Evolutionary conservation across 2,329 filamentous ascomycete genomes (phyloP).

Genomic region (Xylariaceae sp.): DNA sequence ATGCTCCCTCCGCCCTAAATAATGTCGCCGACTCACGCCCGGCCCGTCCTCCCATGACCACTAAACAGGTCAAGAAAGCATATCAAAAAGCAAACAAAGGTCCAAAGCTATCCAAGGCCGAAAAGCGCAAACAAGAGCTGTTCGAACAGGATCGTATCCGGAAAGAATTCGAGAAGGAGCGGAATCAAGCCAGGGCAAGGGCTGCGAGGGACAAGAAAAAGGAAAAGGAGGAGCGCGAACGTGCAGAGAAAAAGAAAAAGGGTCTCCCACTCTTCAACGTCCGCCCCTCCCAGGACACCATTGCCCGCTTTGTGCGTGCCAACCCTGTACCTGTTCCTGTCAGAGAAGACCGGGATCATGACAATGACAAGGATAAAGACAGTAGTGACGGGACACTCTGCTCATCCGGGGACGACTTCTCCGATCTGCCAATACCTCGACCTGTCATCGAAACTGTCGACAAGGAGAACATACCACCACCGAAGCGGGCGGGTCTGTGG

Average conservation of each 20-base stretch:
- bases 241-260: constrained; percentile 47
- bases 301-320: constrained; percentile 46
- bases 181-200: constrained; percentile 45
- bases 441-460: constrained; percentile 2
- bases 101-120: constrained; percentile 41
- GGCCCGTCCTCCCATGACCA: constrained; percentile 43
- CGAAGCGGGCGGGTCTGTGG: not conserved
- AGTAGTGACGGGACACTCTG: not conserved
- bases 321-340: constrained; percentile 8
- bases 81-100: constrained; percentile 40
- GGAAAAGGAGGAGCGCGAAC: constrained; percentile 47
- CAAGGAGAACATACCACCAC: constrained; percentile 11
- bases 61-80: constrained; percentile 44
- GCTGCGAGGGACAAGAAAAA: constrained; percentile 52
- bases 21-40: constrained; percentile 13
- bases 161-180: constrained; percentile 49
- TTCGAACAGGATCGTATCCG: constrained; percentile 53
- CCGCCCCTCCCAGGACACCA: constrained; percentile 54
- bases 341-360: constrained; percentile 3
- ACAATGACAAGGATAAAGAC: not conserved
- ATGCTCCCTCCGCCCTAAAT: constrained; percentile 26
- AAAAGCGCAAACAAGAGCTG: constrained; percentile 38
- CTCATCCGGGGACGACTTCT: not conserved
- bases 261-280: constrained; percentile 53
- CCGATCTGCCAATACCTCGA: not conserved